A percentile compares a stretch with the other conserved stretches of the same genome.
These are phyloP conservation scores for Pyrenochaeta sp. DNA, from an alignment of 2,329 filamentous ascomycete species.

Conservation along the genomic window DNA sequence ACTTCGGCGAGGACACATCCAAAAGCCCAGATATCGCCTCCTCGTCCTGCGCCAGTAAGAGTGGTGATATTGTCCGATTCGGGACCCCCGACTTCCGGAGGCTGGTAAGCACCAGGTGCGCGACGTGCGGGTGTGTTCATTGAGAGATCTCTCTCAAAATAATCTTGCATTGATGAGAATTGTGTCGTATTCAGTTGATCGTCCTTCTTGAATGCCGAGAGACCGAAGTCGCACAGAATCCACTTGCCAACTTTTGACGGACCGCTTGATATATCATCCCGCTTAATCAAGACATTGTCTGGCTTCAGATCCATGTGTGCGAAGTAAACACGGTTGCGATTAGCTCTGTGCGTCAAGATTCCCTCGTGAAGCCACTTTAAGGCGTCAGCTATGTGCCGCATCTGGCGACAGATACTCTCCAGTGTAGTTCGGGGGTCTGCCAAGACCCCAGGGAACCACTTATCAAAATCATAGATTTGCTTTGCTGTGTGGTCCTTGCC, in stretches of 20 bases:
- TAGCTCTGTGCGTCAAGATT: background rate
- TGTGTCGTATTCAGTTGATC: background rate
- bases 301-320: constrained; percentile 13
- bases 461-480: background rate
- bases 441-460: background rate
- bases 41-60: constrained; percentile 5
- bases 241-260: constrained; percentile 7
- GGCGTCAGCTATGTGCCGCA: background rate
- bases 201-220: constrained; percentile 12
- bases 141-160: constrained; percentile 8
- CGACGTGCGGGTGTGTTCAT: constrained; percentile 1
- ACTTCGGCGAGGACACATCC: constrained; percentile 9
- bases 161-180: constrained; percentile 9
- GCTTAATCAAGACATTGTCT: constrained; percentile 8
- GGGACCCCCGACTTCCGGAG: constrained; percentile 5
- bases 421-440: background rate
- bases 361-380: background rate
- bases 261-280: no score
- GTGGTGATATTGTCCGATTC: background rate
- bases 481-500: background rate
- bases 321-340: constrained; percentile 5
- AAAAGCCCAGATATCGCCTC: constrained; percentile 19
- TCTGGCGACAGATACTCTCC: background rate
- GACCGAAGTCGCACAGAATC: constrained; percentile 12
- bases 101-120: constrained; percentile 8